Percentiles rank a stretch among this genome's conserved stretches.
These are phyloP conservation scores for Acanthamoeba royreba DNA, from an alignment of 208 protist genomes.

Conservation along the genomic window DNA sequence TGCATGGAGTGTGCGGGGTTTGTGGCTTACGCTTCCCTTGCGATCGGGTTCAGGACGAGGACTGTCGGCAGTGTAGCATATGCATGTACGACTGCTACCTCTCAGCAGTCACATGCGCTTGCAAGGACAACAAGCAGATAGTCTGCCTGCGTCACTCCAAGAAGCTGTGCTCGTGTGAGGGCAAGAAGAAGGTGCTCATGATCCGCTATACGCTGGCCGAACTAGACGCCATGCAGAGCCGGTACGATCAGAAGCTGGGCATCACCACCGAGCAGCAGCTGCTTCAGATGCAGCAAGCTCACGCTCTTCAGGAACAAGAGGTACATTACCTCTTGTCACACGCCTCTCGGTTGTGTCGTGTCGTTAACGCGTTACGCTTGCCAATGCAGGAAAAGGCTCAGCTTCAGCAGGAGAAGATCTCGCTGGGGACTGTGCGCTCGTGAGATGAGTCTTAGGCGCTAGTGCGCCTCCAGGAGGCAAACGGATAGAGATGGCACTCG, in stretches of 20 bases:
- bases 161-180: slow-evolving; percentile 25
- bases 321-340: neutral
- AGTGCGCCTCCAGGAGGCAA: no score
- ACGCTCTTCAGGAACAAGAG: neutral
- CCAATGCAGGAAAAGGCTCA: neutral
- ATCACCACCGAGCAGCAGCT: neutral
- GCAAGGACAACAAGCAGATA: slow-evolving; percentile 16
- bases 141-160: slow-evolving; percentile 39
- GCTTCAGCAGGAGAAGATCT: neutral
- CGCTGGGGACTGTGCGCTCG: neutral
- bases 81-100: slow-evolving; percentile 27
- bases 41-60: neutral
- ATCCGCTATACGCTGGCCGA: neutral
- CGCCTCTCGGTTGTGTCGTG: neutral
- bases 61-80: neutral
- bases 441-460: no score
- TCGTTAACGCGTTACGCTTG: neutral
- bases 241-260: neutral
- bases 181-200: neutral
- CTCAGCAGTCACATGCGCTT: slow-evolving; percentile 22
- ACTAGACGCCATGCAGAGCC: neutral
- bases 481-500: no score
- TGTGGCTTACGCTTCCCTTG: neutral
- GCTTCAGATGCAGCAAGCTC: neutral
- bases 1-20: neutral